Evolutionary conservation across 2,329 filamentous ascomycete genomes (phyloP), one percentile per base, ranked within the genome.

Genomic region (Arthrobotrys sinensis): DNA sequence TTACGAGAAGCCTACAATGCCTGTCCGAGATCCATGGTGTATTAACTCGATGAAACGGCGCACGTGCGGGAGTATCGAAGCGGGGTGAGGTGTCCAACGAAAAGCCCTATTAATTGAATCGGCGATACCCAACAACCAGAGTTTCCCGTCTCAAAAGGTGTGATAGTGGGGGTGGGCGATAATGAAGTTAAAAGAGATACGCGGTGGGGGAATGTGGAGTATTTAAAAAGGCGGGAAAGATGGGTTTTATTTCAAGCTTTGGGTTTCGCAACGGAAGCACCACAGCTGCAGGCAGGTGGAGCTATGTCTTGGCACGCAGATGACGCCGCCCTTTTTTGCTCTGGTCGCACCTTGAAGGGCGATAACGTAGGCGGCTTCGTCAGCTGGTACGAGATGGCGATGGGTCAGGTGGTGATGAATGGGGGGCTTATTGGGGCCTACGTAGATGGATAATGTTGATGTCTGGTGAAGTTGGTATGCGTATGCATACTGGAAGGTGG

Each of bases 331-430:
- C 11, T 34, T 66, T 32, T 28, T 24, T 34, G 14, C 50, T 53
- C 4, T n/a, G 5, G 62, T 73, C 69, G 52, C 60, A 50, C 48
- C 24, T 38, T 14, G 14, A 16, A 52, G 7, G 28, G 16, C 11
- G 68, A 46, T 57, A 67, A 67, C 75, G 75, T 77, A 77, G 43
- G 52, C 63, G 36, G 67, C 67, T 53, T 52, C 75, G 75, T 78
- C 75, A 78, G 75, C 75, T 78, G 67, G 32, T 36, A n/a, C 28
- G 1, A 2, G 21, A n/a, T 16, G 32, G 24, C 21, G 45, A 53
- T 34, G 60, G 34, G 19, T 36, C n/a, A 24, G 45, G 28, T 6
- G 50, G 50, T 28, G 28, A 53, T 34, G 16, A 5, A 36, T 10
- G 5, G 16, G n/a, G n/a, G 52, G 40, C n/a, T 28, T 28, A 28